Evolutionary conservation across 306 rosid genomes (phyloP).

Genomic region (Dalbergia cochinchinensis): DNA sequence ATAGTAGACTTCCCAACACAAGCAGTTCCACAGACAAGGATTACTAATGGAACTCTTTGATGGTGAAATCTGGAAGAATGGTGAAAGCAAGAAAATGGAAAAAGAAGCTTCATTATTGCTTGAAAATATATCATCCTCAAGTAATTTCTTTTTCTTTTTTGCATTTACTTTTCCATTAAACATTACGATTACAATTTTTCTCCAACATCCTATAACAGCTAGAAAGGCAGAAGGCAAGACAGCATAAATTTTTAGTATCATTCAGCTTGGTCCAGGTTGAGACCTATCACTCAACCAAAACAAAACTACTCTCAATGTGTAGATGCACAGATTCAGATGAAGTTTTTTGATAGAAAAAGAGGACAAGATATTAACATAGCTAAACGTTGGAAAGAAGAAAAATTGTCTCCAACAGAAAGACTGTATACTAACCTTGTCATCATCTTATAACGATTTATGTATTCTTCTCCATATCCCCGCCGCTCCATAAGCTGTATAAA

Average conservation of each 20-base stretch:
- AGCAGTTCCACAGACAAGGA: slow-evolving; percentile 98
- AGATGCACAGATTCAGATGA: not conserved
- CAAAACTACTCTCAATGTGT: no score
- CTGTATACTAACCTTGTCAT: slow-evolving; percentile 75
- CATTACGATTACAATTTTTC: not conserved
- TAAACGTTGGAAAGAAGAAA: not conserved
- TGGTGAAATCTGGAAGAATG: slow-evolving; percentile 83
- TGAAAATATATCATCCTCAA: slow-evolving; percentile 12
- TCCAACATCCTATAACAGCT: not conserved
- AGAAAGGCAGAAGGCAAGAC: slow-evolving; percentile 27
- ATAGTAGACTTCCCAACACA: slow-evolving; percentile 98
- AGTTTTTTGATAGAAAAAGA: not conserved
- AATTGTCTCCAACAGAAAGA: slow-evolving; percentile 18
- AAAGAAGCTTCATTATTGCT: slow-evolving; percentile 2
- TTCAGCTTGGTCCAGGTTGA: not conserved
- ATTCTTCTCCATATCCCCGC: slow-evolving; percentile 90
- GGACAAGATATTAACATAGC: not conserved
- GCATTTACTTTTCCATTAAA: slow-evolving; percentile 9
- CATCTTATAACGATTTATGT: slow-evolving; percentile 89
- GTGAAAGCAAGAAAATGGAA: slow-evolving; percentile 38
- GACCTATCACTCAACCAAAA: not conserved
- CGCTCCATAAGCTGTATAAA: slow-evolving; percentile 88
- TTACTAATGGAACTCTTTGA: slow-evolving; percentile 92
- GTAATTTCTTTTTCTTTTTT: slow-evolving; percentile 14
- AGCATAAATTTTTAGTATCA: not conserved